Conservation (phyloP, 495 filamentous ascomycete genomes). For the Hypoxylon lenormandii region DNA sequence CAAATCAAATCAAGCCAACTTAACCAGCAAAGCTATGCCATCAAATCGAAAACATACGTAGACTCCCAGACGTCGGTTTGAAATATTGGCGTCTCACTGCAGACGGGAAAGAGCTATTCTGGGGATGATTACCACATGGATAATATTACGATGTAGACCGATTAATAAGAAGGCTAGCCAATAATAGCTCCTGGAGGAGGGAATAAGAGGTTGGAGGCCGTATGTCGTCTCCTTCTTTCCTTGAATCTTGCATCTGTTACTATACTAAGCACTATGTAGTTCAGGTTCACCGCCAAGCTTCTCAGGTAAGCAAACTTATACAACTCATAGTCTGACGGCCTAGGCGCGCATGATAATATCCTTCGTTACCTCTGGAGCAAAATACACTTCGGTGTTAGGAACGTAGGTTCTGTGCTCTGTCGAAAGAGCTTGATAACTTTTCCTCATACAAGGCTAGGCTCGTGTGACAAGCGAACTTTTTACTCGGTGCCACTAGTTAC, state of each 20-base stretch:
- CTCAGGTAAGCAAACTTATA: slow-evolving; percentile 26
- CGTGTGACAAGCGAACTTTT: slow-evolving; percentile 6
- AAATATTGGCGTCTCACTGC: slow-evolving; percentile 13
- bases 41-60: slow-evolving; percentile 3
- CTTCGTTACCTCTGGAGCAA: slow-evolving; percentile 1
- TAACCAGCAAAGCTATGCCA: not conserved
- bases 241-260: slow-evolving; percentile 7
- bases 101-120: slow-evolving; percentile 10
- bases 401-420: slow-evolving; percentile 2
- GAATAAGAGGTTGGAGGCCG: slow-evolving; percentile 3
- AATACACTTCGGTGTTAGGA: slow-evolving; percentile 3
- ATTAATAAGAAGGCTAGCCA: slow-evolving; percentile 2
- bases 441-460: slow-evolving; percentile 21
- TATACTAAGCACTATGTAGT: slow-evolving; percentile 10
- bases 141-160: slow-evolving; percentile 1
- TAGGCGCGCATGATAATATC: slow-evolving; percentile 5
- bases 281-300: slow-evolving; percentile 19
- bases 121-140: slow-evolving; percentile 1
- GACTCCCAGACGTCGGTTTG: slow-evolving; percentile 9
- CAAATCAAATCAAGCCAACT: too few species aligned
- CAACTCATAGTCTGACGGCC: not conserved
- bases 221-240: slow-evolving; percentile 1
- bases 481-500: slow-evolving; percentile 2
- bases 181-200: slow-evolving; percentile 9
- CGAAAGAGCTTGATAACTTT: slow-evolving; percentile 8